Evolutionary conservation across 192 early-diverging fungal species (phyloP), one percentile per base, ranked within the genome.

Genomic region (Spizellomyces punctatus): DNA sequence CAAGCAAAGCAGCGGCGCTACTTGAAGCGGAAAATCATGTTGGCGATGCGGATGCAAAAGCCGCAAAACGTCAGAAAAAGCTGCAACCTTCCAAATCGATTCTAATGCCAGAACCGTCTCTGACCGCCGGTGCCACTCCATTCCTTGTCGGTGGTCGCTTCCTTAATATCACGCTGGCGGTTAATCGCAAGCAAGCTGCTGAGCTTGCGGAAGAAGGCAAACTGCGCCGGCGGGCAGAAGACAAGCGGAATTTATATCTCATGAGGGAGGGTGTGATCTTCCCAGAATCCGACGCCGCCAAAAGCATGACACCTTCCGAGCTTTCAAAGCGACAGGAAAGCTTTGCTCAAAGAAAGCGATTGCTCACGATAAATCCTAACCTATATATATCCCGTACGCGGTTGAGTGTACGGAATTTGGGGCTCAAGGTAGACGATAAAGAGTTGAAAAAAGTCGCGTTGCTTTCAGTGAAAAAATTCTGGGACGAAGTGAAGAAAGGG

Each of bases 211-310:
- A 89, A 58, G 67, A 87, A 47, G 83, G 84, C 10, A 78, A 82
- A 58, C 79, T 83, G 64, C 84, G 86, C 58, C 88, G 87, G 58
- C 85, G 90, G 65, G 74, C 78, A 43, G 87, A 89, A 59, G 96
- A 98, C 78, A 85, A 87, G 60, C 92, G 96, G 44, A 91, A 91
- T 73, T 59, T 94, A 43, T 98, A 97, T 72, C 77, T 98, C 73
- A 89, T 96, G 80, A 88, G 91, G 57, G 95, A 98, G 82, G 95
- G 94, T 68, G 88, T 94, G 41, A 85, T 98, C 61, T 95, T 94
- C 74, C 90, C 92, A 0, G 89, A 94, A 56, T 89, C 94, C 19
- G 89, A 90, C 6, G 90, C 89, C 1, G 94, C 94, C 5, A 78
- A 82, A 47, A 80, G 81, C 8, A 79, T 98, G 75, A 76, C 84